Base-by-base conservation (phyloP, 2,329 filamentous ascomycete species). In the Neonectria hederae region DNA sequence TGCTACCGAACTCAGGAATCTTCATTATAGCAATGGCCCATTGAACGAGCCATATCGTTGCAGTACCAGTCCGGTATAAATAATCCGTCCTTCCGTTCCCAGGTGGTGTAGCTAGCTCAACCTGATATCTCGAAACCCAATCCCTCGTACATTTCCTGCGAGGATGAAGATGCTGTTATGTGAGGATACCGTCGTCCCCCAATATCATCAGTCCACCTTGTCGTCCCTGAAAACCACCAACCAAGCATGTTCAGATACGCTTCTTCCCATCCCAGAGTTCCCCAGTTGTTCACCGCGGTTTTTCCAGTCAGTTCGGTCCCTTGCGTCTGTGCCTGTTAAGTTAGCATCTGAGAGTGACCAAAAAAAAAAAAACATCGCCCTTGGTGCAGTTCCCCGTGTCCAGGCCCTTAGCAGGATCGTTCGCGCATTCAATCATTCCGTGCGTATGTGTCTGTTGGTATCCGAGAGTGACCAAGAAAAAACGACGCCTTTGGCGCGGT, bases 381-480 rank as follows among this genome's bases (percentile, higher is more conserved):
- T 38, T 38, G 42, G 26, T 43, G 48, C 26, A 59, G 9, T 40
- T 52, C 5, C 46, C 45, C 32, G 21, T 38, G 35, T 22, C 26
- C 10, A 35, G 30, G 9, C 43, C 48, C 40, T 38, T 21, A 4
- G 22, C 48, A 17, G 46, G 9, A 30, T 38, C 7, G 8, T 49
- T 30, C 24, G 46, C 46, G 19, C 26, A 8, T 14, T 38, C 5
- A 5, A 13, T 17, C 14, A 14, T 38, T 14, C 14, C 35, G 35
- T n/a, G 42, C 43, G 7, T 49, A 14, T 22, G 21, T 57, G 54
- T 35, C 24, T 35, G 32, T 32, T 35, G 54, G 42, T 40, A 51
- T 53, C 19, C 21, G 38, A 26, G 40, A 53, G 28, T 32, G 56
- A 59, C 56, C 48, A 28, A 53, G 19, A 43, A 53, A 35, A 14